Evolutionary conservation across 129 eudicot species (phyloP), one percentile per base, ranked within the genome.

Genomic region (Pseudognaphalium luteoalbum): DNA sequence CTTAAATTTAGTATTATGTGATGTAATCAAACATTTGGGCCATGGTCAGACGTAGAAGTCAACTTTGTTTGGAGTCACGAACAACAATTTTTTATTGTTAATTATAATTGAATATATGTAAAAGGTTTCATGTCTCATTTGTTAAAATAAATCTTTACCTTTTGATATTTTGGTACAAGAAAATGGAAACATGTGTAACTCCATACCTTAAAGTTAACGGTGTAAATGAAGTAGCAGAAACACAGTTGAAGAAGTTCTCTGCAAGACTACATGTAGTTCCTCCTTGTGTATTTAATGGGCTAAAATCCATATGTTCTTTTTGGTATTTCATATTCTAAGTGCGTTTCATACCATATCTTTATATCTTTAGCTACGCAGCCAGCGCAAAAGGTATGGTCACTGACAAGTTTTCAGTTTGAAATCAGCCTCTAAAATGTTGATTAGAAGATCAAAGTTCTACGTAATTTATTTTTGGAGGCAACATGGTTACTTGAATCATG

Each of bases 171-270:
- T 90, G 98, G 98, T 90, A 92, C 83, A 90, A 89, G 90, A 80
- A 92, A 76, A 88, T 92, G 91, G 91, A 90, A 47, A 67, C 86
- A 42, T 92, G 96, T 77, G n/a, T n/a, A n/a, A n/a, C n/a, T n/a
- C n/a, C n/a, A n/a, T n/a, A 35, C 76, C 98, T 94, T 8, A 83
- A 87, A 71, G 96, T 86, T 22, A 72, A 76, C 58, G 79, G 76
- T 71, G 70, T 79, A 16, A 77, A 62, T 70, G 90, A 90, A 78
- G 92, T 87, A 39, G 97, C 95, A 7, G 97, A 96, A 67, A 93
- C 91, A 34, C 82, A 88, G 76, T 71, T 93, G 72, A 84, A 87
- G 81, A 87, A 83, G 78, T 93, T 87, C 68, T 97, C 97, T 19
- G 87, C 85, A 20, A 84, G 98, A 79, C 84, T 92, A 63, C 83